Conservation (phyloP, 2,329 filamentous ascomycete genomes). For the Torrubiella hemipterigena region DNA sequence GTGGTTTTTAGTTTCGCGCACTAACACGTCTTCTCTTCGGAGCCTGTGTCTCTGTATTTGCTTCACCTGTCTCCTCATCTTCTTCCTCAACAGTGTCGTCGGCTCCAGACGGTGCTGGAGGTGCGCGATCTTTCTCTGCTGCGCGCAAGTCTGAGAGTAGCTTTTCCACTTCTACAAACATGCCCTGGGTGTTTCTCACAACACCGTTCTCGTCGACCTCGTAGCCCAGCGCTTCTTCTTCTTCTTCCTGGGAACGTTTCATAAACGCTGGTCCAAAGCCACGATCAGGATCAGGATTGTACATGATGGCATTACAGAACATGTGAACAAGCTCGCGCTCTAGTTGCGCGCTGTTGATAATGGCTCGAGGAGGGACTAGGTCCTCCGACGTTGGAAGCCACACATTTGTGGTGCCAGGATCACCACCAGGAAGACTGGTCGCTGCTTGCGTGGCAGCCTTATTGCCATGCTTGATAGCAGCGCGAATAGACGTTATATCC, state of each 20-base stretch:
- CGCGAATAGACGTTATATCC: constrained; percentile 66
- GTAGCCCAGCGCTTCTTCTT: constrained; percentile 42
- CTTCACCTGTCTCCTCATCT: constrained; percentile 33
- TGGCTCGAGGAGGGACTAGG: constrained; percentile 72
- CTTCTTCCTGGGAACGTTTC: constrained; percentile 28
- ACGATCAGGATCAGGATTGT: constrained; percentile 72
- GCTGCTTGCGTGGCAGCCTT: constrained; percentile 50
- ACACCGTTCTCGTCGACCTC: constrained; percentile 73
- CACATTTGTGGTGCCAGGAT: constrained; percentile 42
- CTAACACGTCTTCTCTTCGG: constrained; percentile 23
- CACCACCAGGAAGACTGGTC: constrained; percentile 47
- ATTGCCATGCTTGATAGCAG: constrained; percentile 62
- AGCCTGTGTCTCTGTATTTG: constrained; percentile 17
- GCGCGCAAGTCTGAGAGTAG: constrained; percentile 64
- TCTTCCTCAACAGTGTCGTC: constrained; percentile 38
- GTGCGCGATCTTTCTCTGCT: constrained; percentile 47
- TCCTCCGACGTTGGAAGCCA: constrained; percentile 63
- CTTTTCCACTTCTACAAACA: constrained; percentile 81
- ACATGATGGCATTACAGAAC: constrained; percentile 98
- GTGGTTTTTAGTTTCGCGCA: constrained; percentile 17
- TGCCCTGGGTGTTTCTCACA: constrained; percentile 75
- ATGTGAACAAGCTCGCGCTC: constrained; percentile 91
- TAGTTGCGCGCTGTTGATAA: constrained; percentile 85
- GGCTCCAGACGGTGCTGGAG: constrained; percentile 17
- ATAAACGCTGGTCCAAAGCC: constrained; percentile 55